Percentiles rank a stretch among this genome's conserved stretches.
Conservation (phyloP, 169 alveolate genomes). For the Plasmodium berghei region DNA sequence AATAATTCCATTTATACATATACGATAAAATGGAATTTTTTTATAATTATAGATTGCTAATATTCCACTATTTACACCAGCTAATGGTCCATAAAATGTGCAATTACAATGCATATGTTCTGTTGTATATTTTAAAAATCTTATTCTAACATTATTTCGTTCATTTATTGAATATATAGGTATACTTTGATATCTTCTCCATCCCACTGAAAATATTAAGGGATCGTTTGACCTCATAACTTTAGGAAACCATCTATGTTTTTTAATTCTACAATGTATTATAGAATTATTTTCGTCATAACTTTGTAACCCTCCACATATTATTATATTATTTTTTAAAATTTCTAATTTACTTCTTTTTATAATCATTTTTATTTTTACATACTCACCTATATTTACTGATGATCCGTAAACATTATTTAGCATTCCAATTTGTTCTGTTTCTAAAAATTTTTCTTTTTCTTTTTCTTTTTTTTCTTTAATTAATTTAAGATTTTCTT, state of each 20-base stretch:
- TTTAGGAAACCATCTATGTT: slow-evolving; percentile 97
- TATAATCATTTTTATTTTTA: slow-evolving; percentile 89
- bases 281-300: slow-evolving; percentile 79
- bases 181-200: slow-evolving; percentile 99
- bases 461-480: slow-evolving; percentile 59
- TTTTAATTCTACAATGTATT: slow-evolving; percentile 77
- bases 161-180: slow-evolving; percentile 97
- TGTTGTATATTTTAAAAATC: slow-evolving; percentile 95
- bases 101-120: slow-evolving; percentile 97
- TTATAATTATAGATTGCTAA: slow-evolving; percentile 88
- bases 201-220: slow-evolving; percentile 97
- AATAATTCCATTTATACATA: slow-evolving; percentile 96
- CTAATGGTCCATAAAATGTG: slow-evolving; percentile 96
- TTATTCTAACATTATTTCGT: slow-evolving; percentile 89
- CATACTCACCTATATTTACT: slow-evolving; percentile 92
- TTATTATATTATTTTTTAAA: slow-evolving; percentile 76
- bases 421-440: slow-evolving; percentile 77
- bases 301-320: slow-evolving; percentile 79
- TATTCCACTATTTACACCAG: slow-evolving; percentile 92
- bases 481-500: slow-evolving; percentile 13
- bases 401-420: slow-evolving; percentile 60
- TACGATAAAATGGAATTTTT: slow-evolving; percentile 93
- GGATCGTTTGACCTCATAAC: slow-evolving; percentile 98
- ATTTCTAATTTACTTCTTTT: slow-evolving; percentile 74
- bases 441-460: slow-evolving; percentile 42